A percentile compares a stretch with the other conserved stretches of the same genome.
Conservation (phyloP, 148 eudicot species). For the Rhododendron mucronatum region DNA sequence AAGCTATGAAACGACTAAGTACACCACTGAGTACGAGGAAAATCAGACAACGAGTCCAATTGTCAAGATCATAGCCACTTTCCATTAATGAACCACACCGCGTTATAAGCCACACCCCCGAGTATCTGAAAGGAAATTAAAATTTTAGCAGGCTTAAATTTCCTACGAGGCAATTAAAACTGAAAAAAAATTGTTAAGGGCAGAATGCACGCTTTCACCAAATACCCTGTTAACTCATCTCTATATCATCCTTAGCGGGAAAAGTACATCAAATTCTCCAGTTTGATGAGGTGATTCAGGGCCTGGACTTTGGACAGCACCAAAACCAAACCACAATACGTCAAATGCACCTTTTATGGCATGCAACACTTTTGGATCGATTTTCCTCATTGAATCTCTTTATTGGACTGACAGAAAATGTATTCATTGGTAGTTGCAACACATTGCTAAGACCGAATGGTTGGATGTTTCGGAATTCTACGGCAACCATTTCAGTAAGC, state of each 20-base stretch:
- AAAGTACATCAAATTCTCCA: no score
- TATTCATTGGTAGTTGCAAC: not conserved
- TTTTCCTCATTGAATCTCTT: not conserved
- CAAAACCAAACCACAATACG: not conserved
- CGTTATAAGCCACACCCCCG: slow-evolving; percentile 89
- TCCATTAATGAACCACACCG: slow-evolving; percentile 65
- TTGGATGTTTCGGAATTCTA: not conserved
- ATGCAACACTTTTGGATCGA: not conserved
- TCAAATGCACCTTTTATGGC: not conserved
- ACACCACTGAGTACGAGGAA: slow-evolving; percentile 49
- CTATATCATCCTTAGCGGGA: not conserved
- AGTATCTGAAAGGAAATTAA: slow-evolving; percentile 38
- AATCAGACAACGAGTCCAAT: slow-evolving; percentile 53
- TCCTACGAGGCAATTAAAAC: not conserved
- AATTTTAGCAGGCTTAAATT: not conserved
- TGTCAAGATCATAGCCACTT: slow-evolving; percentile 51
- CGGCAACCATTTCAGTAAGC: not conserved
- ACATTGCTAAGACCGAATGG: not conserved
- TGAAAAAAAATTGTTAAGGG: not conserved
- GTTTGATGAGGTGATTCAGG: no score
- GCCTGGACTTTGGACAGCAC: no score
- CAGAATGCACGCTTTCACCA: not conserved
- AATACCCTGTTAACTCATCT: not conserved
- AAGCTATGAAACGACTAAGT: slow-evolving; percentile 57
- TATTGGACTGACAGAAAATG: not conserved